Conservation (phyloP, 2,329 filamentous ascomycete species). For the Colletotrichum sansevieriae region DNA sequence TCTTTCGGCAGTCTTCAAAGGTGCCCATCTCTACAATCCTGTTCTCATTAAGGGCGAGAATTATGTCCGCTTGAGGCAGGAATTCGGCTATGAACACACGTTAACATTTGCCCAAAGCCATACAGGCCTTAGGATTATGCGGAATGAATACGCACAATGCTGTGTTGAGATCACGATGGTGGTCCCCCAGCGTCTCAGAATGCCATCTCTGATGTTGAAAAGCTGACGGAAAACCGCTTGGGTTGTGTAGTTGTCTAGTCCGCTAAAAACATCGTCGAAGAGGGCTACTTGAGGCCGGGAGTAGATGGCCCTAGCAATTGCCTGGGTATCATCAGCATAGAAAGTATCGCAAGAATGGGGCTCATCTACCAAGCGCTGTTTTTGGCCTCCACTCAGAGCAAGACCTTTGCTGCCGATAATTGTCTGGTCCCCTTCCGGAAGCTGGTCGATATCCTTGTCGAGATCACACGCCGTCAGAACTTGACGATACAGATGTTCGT, state of each 20-base stretch:
- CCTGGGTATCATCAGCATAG: conserved; percentile 43
- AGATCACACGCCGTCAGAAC: conserved; percentile 50
- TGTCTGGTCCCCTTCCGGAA: conserved; percentile 54
- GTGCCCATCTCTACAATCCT: conserved; percentile 51
- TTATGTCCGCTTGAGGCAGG: conserved; percentile 52
- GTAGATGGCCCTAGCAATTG: conserved; percentile 55
- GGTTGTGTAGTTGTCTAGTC: conserved; percentile 53
- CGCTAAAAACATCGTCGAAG: conserved; percentile 56
- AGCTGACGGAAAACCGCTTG: conserved; percentile 48
- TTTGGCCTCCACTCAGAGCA: conserved; percentile 61
- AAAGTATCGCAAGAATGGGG: no score
- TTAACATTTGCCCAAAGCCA: background rate
- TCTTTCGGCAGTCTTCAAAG: conserved; percentile 50
- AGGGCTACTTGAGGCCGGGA: conserved; percentile 49
- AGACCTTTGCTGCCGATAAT: conserved; percentile 60
- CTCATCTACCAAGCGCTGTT: conserved; percentile 54
- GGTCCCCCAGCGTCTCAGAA: conserved; percentile 47
- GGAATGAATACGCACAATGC: conserved; percentile 42
- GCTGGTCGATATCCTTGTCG: conserved; percentile 48
- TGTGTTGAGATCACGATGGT: conserved; percentile 56
- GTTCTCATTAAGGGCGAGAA: conserved; percentile 51
- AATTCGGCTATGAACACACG: conserved; percentile 24
- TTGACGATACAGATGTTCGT: conserved; percentile 45
- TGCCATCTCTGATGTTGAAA: conserved; percentile 45
- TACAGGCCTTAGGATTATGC: background rate